Conservation (phyloP, 2,329 filamentous ascomycete genomes). For the Fusarium sp. region DNA sequence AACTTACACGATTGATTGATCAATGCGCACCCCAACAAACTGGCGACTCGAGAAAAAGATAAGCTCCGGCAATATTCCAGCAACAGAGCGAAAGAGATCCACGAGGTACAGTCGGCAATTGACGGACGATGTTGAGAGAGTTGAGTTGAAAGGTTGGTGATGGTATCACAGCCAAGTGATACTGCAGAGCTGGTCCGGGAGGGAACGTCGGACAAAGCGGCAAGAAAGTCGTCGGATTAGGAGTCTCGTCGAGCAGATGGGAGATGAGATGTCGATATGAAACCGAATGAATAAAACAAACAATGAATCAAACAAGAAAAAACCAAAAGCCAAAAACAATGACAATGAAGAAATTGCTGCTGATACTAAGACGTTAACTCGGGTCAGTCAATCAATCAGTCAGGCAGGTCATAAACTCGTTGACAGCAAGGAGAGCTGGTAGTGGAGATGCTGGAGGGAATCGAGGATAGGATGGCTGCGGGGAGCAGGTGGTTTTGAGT, state of each 20-base stretch:
- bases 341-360: slow-evolving; percentile 32
- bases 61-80: slow-evolving; percentile 57
- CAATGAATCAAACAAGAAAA: slow-evolving; percentile 9
- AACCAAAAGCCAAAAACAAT: slow-evolving; percentile 22
- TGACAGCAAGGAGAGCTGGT: slow-evolving; percentile 45
- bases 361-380: slow-evolving; percentile 37
- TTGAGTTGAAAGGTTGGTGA: slow-evolving; percentile 2
- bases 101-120: slow-evolving; percentile 42
- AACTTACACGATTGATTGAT: slow-evolving; percentile 43
- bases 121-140: slow-evolving; percentile 9
- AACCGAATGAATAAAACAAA: slow-evolving; percentile 7
- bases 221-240: slow-evolving; percentile 29
- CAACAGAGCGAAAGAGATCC: slow-evolving; percentile 48
- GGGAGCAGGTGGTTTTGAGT: slow-evolving; percentile 48
- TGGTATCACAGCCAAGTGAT: slow-evolving; percentile 40
- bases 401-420: slow-evolving; percentile 42
- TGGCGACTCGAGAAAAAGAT: slow-evolving; percentile 34
- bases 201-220: slow-evolving; percentile 19
- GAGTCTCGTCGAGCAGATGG: slow-evolving; percentile 17
- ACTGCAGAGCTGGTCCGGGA: slow-evolving; percentile 28
- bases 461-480: slow-evolving; percentile 38
- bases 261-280: slow-evolving; percentile 5
- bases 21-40: slow-evolving; percentile 28
- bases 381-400: slow-evolving; percentile 41
- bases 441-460: slow-evolving; percentile 40